A percentile compares a stretch with the other conserved stretches of the same genome.
Evolutionary conservation across 371 early-diverging fungal genomes (phyloP).

Genomic region (Caulochytrium protostelioides): DNA sequence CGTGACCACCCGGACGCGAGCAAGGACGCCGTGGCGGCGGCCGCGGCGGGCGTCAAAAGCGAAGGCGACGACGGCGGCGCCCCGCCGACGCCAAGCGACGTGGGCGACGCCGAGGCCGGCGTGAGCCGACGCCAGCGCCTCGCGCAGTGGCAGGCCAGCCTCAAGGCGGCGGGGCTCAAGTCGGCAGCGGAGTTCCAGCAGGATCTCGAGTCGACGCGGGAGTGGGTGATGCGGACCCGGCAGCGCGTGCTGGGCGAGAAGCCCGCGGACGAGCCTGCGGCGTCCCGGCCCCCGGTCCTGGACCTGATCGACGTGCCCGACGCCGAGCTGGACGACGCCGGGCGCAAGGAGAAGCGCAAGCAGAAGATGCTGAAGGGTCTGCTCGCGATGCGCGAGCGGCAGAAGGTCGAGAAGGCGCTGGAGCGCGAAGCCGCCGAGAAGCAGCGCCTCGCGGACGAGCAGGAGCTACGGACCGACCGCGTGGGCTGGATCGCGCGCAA

Average conservation of each 20-base stretch:
- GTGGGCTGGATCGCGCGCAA: no score
- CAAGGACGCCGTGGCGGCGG: no score
- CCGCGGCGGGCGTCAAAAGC: no score
- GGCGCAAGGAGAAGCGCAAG: conserved; percentile 61
- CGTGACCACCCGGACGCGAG: no score
- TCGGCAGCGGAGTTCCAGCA: conserved; percentile 50
- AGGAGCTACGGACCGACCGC: no score
- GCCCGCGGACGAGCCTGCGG: conserved; percentile 33
- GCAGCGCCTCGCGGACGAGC: conserved; percentile 45
- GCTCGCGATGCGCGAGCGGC: conserved; percentile 55
- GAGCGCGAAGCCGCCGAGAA: conserved; percentile 48
- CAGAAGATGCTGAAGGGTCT: conserved; percentile 60
- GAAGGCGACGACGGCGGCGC: no score
- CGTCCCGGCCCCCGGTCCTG: conserved; percentile 40
- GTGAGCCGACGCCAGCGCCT: no score
- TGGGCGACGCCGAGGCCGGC: no score
- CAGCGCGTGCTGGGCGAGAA: conserved; percentile 64
- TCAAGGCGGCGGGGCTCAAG: conserved; percentile 41
- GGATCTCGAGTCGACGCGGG: conserved; percentile 42
- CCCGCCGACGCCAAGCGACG: no score
- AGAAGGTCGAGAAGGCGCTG: conserved; percentile 54
- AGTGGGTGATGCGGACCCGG: conserved; percentile 40
- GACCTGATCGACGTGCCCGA: conserved; percentile 58
- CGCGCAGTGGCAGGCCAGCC: no score
- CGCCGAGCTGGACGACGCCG: conserved; percentile 46